Conservation (phyloP, 2,329 filamentous ascomycete genomes). For the Nemania diffusa region DNA sequence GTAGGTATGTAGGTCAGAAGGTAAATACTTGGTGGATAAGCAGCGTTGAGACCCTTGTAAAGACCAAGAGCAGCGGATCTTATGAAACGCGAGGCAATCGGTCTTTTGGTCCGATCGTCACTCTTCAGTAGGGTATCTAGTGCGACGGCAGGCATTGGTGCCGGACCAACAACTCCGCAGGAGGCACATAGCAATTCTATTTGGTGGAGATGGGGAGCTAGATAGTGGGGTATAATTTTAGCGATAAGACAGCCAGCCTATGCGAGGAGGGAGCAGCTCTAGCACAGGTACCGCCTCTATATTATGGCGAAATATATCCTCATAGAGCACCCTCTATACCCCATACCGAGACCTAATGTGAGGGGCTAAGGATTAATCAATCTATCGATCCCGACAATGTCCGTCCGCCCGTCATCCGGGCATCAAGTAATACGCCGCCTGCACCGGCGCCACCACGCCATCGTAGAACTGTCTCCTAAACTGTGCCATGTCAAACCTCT, state of each 20-base stretch:
- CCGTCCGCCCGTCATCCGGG: constrained; percentile 1
- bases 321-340: too few relatives aligned
- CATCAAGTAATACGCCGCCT: constrained; percentile 24
- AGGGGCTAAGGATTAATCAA: neutral
- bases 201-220: neutral
- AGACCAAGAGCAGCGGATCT: neutral
- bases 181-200: neutral
- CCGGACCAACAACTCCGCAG: constrained; percentile 13
- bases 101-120: neutral
- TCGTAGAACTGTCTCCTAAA: constrained; percentile 23
- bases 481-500: constrained; percentile 9
- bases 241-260: too few relatives aligned
- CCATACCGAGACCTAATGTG: neutral
- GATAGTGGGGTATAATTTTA: too few relatives aligned
- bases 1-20: too few relatives aligned
- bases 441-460: constrained; percentile 17
- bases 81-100: neutral
- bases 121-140: neutral
- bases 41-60: neutral
- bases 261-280: too few relatives aligned
- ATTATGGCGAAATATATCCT: too few relatives aligned
- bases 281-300: too few relatives aligned
- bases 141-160: neutral
- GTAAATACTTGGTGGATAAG: neutral
- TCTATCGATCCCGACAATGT: neutral